A percentile compares a stretch with the other conserved stretches of the same genome.
Evolutionary conservation across 2,329 filamentous ascomycete genomes (phyloP).

Genomic region (Pseudocercospora musae): DNA sequence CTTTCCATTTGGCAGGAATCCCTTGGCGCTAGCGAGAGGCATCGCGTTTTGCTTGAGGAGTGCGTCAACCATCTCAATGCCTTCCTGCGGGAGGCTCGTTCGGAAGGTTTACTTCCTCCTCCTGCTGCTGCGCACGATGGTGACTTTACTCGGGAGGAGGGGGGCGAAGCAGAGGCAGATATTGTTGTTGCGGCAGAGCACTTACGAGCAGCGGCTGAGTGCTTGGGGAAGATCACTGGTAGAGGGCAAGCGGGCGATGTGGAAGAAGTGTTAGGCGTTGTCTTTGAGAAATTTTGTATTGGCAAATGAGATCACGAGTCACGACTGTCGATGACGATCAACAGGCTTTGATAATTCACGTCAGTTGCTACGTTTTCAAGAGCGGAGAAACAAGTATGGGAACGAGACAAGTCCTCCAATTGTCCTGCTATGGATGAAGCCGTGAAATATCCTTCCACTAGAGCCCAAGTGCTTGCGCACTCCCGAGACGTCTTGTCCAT

Average conservation of each 20-base stretch:
- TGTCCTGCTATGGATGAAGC: conserved; percentile 1
- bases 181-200: conserved; percentile 89
- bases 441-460: neutral
- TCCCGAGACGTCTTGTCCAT: neutral
- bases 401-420: neutral
- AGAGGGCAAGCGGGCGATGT: conserved; percentile 82
- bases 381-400: neutral
- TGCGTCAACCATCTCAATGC: conserved; percentile 69
- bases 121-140: neutral
- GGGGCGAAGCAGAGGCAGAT: conserved; percentile 58
- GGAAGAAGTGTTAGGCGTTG: conserved; percentile 91
- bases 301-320: conserved; percentile 35
- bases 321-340: neutral
- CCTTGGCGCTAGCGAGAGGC: conserved; percentile 84
- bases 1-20: conserved; percentile 74
- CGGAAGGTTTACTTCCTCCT: neutral
- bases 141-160: conserved; percentile 10
- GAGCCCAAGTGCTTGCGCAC: neutral
- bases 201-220: conserved; percentile 74
- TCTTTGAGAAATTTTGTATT: conserved; percentile 79
- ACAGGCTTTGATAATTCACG: neutral
- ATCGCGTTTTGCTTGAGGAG: conserved; percentile 73
- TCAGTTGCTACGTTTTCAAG: neutral
- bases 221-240: conserved; percentile 83
- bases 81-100: conserved; percentile 62